These are phyloP conservation scores for Lachnellula suecica DNA, from an alignment of 2,329 filamentous ascomycete genomes.

Conservation along the genomic window DNA sequence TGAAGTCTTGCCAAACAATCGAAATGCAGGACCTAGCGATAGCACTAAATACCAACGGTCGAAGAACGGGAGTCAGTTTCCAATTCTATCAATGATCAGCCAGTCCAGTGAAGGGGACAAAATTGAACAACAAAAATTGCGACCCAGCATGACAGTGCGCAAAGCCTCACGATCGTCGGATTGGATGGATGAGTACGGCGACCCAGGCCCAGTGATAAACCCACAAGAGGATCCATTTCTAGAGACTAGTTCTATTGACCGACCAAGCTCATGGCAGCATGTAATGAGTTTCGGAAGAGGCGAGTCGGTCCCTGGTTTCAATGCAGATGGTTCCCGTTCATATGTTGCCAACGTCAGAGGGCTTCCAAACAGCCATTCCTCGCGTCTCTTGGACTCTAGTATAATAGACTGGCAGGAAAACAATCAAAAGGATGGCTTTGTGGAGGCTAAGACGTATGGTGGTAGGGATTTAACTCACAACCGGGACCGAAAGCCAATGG, in stretches of 20 bases:
- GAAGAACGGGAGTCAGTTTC: neutral
- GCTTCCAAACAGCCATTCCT: neutral
- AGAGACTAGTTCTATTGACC: neutral
- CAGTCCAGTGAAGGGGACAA: neutral
- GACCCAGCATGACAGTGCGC: neutral
- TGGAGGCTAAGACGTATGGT: conserved; percentile 6
- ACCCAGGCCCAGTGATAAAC: conserved; percentile 15
- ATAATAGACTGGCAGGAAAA: neutral
- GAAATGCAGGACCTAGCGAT: neutral
- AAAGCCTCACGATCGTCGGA: conserved; percentile 1
- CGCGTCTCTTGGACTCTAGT: neutral
- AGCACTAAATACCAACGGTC: neutral
- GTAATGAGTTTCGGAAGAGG: conserved; percentile 14
- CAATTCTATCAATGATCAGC: neutral
- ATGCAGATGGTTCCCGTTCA: neutral
- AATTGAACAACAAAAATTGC: neutral
- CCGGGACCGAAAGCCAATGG: conserved; percentile 13
- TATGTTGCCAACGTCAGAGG: neutral
- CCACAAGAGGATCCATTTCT: neutral
- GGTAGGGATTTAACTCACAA: conserved; percentile 2
- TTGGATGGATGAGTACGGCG: conserved; percentile 20
- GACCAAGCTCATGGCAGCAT: conserved; percentile 11
- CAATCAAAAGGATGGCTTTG: conserved; percentile 7
- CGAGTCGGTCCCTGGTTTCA: conserved; percentile 7
- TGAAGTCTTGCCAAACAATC: conserved; percentile 12